Conservation (phyloP, 1,284 basidiomycete species). For the Mrakiaceae sp. region DNA sequence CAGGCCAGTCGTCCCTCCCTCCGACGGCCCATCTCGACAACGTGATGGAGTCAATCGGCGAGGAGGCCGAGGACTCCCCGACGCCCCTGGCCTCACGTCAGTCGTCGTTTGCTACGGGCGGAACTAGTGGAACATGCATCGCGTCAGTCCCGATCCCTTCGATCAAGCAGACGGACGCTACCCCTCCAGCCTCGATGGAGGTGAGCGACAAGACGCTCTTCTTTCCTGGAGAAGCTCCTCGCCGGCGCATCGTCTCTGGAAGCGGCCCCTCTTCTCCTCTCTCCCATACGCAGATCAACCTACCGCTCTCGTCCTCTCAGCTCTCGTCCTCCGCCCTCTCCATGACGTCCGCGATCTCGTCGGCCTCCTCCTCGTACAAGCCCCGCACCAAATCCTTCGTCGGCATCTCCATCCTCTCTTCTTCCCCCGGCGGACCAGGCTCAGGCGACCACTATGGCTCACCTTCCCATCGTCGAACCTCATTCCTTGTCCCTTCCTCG, state of each 20-base stretch:
- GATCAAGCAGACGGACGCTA: neutral
- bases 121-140: neutral
- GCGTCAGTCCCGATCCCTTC: neutral
- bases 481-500: neutral
- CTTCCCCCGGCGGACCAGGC: neutral
- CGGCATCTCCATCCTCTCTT: conserved; percentile 13
- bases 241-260: neutral
- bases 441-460: neutral
- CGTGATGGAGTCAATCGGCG: conserved; percentile 12
- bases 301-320: neutral
- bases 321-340: neutral
- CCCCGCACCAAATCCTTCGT: conserved; percentile 8
- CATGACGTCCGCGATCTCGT: neutral
- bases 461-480: neutral
- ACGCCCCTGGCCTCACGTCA: neutral
- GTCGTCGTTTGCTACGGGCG: neutral
- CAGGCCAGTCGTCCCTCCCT: neutral
- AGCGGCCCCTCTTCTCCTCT: neutral
- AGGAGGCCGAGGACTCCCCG: conserved; percentile 3
- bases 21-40: neutral
- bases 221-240: neutral
- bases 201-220: neutral
- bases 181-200: neutral
- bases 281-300: neutral
- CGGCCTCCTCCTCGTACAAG: neutral